These are phyloP conservation scores for Diaporthe sp. DNA, from an alignment of 2,329 filamentous ascomycete genomes.

Conservation along the genomic window DNA sequence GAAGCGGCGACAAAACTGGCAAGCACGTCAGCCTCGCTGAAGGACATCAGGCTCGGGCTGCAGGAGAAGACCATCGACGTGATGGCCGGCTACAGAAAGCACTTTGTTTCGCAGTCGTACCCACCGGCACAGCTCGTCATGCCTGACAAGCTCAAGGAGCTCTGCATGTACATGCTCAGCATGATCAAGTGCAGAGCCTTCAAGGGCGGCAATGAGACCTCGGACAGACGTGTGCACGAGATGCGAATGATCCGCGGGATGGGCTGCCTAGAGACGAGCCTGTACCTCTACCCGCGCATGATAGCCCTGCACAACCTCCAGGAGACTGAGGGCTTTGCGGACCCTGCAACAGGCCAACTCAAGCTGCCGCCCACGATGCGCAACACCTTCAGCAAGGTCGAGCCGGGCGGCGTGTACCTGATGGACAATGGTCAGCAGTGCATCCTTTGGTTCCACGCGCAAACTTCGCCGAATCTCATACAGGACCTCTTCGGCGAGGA, in stretches of 20 bases:
- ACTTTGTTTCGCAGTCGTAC: constrained; percentile 83
- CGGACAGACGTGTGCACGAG: constrained; percentile 90
- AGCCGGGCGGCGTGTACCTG: constrained; percentile 93
- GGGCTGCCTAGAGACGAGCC: constrained; percentile 83
- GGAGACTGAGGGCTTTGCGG: constrained; percentile 90
- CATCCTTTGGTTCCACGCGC: constrained; percentile 90
- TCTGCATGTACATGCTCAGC: constrained; percentile 94
- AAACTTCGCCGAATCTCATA: constrained; percentile 92
- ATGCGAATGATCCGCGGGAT: constrained; percentile 91
- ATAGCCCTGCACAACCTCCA: constrained; percentile 91
- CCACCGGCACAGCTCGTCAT: constrained; percentile 94
- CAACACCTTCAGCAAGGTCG: constrained; percentile 86
- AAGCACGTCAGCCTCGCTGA: constrained; percentile 75
- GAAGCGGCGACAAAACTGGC: constrained; percentile 90
- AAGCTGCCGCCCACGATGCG: constrained; percentile 84
- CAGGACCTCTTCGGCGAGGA: constrained; percentile 89
- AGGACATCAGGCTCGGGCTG: constrained; percentile 84
- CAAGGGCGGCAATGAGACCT: constrained; percentile 91
- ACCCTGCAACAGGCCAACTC: constrained; percentile 84
- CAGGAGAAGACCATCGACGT: constrained; percentile 95
- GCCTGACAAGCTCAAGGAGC: constrained; percentile 95
- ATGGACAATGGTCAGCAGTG: constrained; percentile 95
- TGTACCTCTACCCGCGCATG: constrained; percentile 96
- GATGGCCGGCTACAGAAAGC: constrained; percentile 90
- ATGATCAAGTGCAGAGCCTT: constrained; percentile 91